A percentile compares a stretch with the other conserved stretches of the same genome.
Conservation (phyloP, 306 rosid species). For the Senna siamea region DNA sequence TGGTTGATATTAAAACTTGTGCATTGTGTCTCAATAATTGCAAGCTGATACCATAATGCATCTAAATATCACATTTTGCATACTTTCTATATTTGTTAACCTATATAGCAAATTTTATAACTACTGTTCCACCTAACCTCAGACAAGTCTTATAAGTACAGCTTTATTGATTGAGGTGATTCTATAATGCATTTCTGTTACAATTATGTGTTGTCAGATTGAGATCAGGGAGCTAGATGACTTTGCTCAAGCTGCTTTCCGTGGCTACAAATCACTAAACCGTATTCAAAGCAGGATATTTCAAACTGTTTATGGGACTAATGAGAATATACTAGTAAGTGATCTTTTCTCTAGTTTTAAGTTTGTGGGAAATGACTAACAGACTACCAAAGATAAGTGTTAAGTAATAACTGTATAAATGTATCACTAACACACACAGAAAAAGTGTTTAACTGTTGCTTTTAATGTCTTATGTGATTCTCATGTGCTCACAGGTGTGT, state of each 20-base stretch:
- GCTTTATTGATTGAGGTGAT: slow-evolving; percentile 26
- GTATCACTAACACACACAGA: slow-evolving; percentile 4
- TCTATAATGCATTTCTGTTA: slow-evolving; percentile 35
- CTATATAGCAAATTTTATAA: slow-evolving; percentile 18
- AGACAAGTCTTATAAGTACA: slow-evolving; percentile 20
- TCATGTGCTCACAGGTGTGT: slow-evolving; percentile 75
- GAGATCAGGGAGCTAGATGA: slow-evolving; percentile 89
- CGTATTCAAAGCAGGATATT: slow-evolving; percentile 95
- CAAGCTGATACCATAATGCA: slow-evolving; percentile 18
- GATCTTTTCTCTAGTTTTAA: slow-evolving; percentile 25
- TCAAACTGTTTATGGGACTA: slow-evolving; percentile 83
- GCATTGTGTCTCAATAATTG: slow-evolving; percentile 29
- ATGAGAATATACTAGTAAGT: slow-evolving; percentile 93
- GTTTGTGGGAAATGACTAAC: neutral
- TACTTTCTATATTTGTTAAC: slow-evolving; percentile 11
- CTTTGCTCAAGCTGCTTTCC: slow-evolving; percentile 99
- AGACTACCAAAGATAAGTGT: neutral
- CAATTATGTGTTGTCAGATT: slow-evolving; percentile 60
- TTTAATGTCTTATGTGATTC: slow-evolving; percentile 35
- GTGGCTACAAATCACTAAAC: slow-evolving; percentile 82
- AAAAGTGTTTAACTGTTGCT: slow-evolving; percentile 20
- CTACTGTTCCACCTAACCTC: slow-evolving; percentile 28
- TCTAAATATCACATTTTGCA: slow-evolving; percentile 27
- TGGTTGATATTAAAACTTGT: slow-evolving; percentile 25
- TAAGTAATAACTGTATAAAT: slow-evolving; percentile 11